phyloP scores from a whole-genome alignment of 352 stramenopile species.

The Phytophthora foliorum region DNA sequence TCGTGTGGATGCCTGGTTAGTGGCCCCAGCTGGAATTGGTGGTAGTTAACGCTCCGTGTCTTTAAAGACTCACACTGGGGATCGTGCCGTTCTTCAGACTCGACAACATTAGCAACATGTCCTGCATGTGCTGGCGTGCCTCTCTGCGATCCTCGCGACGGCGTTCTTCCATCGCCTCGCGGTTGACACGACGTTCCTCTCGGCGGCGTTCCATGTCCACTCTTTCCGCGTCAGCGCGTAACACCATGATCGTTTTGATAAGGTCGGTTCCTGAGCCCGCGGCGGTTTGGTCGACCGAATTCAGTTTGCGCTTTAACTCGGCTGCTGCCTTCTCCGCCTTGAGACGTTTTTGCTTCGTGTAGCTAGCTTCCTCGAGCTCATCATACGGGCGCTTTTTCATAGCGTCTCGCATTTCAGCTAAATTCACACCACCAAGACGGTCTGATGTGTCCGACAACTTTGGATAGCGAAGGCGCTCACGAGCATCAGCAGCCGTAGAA shows the following conservation, averaged over 20 bases:
- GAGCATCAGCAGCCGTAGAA: not conserved
- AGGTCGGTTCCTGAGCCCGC: not conserved
- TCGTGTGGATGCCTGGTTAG: too few species aligned
- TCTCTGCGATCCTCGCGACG: not conserved
- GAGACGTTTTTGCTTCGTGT: slow-evolving; percentile 8
- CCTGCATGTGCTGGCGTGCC: too few species aligned
- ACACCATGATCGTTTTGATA: not conserved
- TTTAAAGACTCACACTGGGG: too few species aligned
- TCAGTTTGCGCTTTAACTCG: not conserved
- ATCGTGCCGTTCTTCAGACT: too few species aligned
- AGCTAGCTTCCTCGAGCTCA: slow-evolving; percentile 8
- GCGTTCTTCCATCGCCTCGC: slow-evolving; percentile 2
- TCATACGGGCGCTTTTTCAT: not conserved
- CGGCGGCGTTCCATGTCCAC: not conserved
- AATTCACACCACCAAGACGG: not conserved
- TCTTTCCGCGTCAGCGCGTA: not conserved
- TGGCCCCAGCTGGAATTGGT: too few species aligned
- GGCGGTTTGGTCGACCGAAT: not conserved
- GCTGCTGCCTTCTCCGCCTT: slow-evolving; percentile 3
- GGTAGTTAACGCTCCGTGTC: too few species aligned
- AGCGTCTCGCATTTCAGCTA: slow-evolving; percentile 8
- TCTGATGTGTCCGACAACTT: not conserved
- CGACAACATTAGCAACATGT: too few species aligned
- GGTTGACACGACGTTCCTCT: slow-evolving; percentile 1
- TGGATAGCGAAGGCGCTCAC: slow-evolving; percentile 1